Base-by-base conservation (phyloP, 768 basidiomycete genomes). In the Clitopilus hobsonii region DNA sequence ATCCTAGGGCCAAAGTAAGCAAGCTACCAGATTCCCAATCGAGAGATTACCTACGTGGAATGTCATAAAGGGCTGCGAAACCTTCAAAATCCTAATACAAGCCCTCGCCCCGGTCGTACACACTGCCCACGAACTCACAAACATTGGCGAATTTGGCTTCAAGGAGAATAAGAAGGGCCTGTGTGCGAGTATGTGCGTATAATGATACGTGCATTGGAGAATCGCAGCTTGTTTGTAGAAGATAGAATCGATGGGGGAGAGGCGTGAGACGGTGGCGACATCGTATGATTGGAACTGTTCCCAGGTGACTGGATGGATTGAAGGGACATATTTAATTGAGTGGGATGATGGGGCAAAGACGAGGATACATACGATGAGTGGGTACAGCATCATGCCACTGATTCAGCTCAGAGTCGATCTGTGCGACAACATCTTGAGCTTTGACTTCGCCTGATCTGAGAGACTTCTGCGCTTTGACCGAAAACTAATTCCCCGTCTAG, bases 21-120 rank as follows among this genome's bases (percentile, higher is more conserved):
- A 32, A 32, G 30, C 8, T 32, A 8, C 18, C 22, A 3, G 41
- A 23, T 45, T 20, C n/a, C 8, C 2, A 23, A 23, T 45, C 3
- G 3, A 18, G 11, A 4, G n/a, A 20, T 11, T 7, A 32, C 41
- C 10, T 23, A 45, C 41, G 22, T 45, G 41, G 8, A 45, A 10
- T 18, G 10, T 45, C 18, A 45, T 45, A 18, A 45, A 45, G 8
- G 41, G 22, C 16, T 45, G 41, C 22, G 14, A 45, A 18, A 26
- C 20, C 10, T 88, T 83, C 41, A 86, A 64, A 26, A 91, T 75
- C 48, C 91, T 91, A 16, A 81, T 83, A 54, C 85, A 88, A 1
- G 89, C 89, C 20, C 93, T 76, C 0, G 93, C 90, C 0, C 93
- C 85, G 54, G 92, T 81, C 10, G 89, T 82, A 67, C 86, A 91